phyloP scores from a whole-genome alignment of 768 basidiomycete species.

The Amanita subjunquillea region DNA sequence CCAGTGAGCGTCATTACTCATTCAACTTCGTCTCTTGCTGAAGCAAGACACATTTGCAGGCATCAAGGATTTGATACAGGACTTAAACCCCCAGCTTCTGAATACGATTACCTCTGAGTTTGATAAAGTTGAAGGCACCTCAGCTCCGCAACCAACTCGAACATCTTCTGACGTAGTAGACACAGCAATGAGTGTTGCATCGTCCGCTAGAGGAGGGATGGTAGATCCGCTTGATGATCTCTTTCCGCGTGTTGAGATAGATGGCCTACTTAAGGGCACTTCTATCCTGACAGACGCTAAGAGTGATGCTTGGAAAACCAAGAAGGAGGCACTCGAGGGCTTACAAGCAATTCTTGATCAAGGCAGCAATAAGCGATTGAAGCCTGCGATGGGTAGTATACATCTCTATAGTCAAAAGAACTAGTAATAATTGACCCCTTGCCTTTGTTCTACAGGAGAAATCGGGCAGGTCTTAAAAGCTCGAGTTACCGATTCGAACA shows the following conservation, averaged over 20 bases:
- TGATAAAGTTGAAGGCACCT: conserved; percentile 76
- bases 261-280: conserved; percentile 74
- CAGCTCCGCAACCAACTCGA: conserved; percentile 70
- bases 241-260: conserved; percentile 91
- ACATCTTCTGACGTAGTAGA: conserved; percentile 66
- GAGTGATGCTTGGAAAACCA: conserved; percentile 93
- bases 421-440: neutral
- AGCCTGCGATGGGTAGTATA: conserved; percentile 71
- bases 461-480: conserved; percentile 83
- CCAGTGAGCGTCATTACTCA: conserved; percentile 37
- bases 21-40: neutral
- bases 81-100: conserved; percentile 88
- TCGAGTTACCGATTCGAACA: conserved; percentile 86
- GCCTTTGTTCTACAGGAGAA: conserved; percentile 47
- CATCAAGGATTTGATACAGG: conserved; percentile 87
- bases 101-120: conserved; percentile 88
- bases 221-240: conserved; percentile 84
- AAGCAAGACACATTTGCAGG: conserved; percentile 33
- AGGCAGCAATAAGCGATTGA: conserved; percentile 85
- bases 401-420: neutral
- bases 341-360: conserved; percentile 81
- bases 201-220: conserved; percentile 30
- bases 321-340: conserved; percentile 89
- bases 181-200: conserved; percentile 29
- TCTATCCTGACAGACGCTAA: conserved; percentile 75